Evolutionary conservation across 2,329 filamentous ascomycete species (phyloP).

Genomic region (Fusarium solani-melongenae): DNA sequence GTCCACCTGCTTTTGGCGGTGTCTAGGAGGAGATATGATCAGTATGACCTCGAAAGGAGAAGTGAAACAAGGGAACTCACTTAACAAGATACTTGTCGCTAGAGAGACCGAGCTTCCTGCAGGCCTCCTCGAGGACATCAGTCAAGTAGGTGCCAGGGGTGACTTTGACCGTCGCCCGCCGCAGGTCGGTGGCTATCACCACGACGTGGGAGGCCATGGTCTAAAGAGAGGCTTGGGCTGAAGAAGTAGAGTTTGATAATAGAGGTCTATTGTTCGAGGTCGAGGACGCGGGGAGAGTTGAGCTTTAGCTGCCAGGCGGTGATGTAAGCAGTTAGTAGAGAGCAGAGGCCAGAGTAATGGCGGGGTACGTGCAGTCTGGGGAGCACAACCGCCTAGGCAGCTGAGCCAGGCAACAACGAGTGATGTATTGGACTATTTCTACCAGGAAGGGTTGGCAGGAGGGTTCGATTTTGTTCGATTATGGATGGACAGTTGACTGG

Average conservation of each 20-base stretch:
- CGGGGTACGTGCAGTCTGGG: slow-evolving; percentile 18
- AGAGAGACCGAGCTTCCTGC: slow-evolving; percentile 79
- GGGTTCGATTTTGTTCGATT: not conserved
- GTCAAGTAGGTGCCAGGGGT: slow-evolving; percentile 82
- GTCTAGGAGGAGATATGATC: slow-evolving; percentile 55
- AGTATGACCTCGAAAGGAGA: not conserved
- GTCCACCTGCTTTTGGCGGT: slow-evolving; percentile 88
- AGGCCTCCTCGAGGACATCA: slow-evolving; percentile 89
- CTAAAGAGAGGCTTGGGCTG: slow-evolving; percentile 9
- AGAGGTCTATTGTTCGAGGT: not conserved
- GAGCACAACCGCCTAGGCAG: not conserved
- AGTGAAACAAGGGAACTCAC: slow-evolving; percentile 56
- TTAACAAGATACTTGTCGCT: slow-evolving; percentile 84
- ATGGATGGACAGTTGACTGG: not conserved
- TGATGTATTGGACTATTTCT: not conserved
- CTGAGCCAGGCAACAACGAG: slow-evolving; percentile 19
- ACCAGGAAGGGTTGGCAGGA: not conserved
- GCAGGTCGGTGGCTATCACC: slow-evolving; percentile 83
- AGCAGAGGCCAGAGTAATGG: slow-evolving; percentile 7
- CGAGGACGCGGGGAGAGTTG: slow-evolving; percentile 17
- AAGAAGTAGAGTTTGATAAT: not conserved
- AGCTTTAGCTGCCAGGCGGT: slow-evolving; percentile 21
- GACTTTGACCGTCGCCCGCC: slow-evolving; percentile 84
- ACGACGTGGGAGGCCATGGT: slow-evolving; percentile 89
- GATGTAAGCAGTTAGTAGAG: slow-evolving; percentile 31